A percentile compares a stretch with the other conserved stretches of the same genome.
These are phyloP conservation scores for Saccharomyces cerevisiae DNA, from an alignment of 805 yeast genomes.

Conservation along the genomic window DNA sequence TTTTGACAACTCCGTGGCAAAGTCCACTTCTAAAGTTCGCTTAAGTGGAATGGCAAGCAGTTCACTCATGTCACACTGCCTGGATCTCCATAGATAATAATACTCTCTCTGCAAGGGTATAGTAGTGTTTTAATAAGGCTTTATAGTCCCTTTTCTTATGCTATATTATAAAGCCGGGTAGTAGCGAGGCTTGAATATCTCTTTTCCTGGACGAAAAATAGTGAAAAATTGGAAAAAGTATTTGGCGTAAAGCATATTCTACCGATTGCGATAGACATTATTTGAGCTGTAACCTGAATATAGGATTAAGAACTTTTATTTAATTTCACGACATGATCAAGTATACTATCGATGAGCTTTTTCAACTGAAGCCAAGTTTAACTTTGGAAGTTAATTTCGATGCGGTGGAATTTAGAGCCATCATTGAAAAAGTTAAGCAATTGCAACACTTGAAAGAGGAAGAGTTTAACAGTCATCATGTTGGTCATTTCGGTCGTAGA, in stretches of 20 bases:
- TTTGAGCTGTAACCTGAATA: not conserved
- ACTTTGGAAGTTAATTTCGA: constrained; percentile 55
- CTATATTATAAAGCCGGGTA: not conserved
- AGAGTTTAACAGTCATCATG: constrained; percentile 23
- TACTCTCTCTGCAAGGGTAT: not conserved
- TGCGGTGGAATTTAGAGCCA: constrained; percentile 52
- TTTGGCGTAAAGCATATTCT: not conserved
- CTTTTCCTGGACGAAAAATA: not conserved
- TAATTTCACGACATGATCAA: constrained; percentile 34
- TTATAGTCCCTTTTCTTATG: not conserved
- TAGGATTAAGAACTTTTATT: not conserved
- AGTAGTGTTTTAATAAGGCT: not conserved
- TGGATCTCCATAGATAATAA: not conserved
- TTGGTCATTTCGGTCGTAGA: constrained; percentile 47
- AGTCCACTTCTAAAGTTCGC: constrained; percentile 35
- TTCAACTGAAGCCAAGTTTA: constrained; percentile 48
- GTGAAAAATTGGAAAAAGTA: not conserved
- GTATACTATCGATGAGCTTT: constrained; percentile 66
- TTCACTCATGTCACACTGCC: constrained; percentile 25
- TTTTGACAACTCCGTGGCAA: constrained; percentile 34
- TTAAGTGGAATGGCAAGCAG: constrained; percentile 46
- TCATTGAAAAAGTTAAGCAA: constrained; percentile 60
- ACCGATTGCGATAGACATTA: not conserved
- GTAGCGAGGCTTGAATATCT: not conserved
- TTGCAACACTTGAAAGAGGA: constrained; percentile 31